Percentiles rank a stretch among this genome's conserved stretches.
Conservation (phyloP, 139 green algal genomes). For the Picochlorum sp. region DNA sequence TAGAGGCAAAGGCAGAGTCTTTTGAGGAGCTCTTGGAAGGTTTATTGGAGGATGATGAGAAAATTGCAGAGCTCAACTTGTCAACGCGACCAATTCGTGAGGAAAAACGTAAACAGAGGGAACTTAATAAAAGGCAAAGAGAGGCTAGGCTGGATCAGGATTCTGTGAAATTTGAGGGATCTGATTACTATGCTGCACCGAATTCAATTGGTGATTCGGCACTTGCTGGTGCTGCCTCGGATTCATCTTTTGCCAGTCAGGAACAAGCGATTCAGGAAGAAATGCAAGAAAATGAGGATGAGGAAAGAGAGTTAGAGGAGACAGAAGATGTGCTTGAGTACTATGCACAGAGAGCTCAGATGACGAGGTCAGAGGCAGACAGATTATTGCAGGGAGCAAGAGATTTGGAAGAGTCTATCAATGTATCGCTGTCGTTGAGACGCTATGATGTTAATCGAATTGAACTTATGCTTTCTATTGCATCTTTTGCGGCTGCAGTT, state of each 20-base stretch:
- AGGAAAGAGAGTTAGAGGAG: constrained; percentile 54
- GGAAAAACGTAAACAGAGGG: constrained; percentile 61
- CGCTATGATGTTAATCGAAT: constrained; percentile 79
- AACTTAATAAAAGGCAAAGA: constrained; percentile 72
- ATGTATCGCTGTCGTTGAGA: constrained; percentile 66
- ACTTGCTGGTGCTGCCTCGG: neutral
- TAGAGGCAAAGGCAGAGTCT: constrained; percentile 71
- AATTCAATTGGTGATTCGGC: neutral
- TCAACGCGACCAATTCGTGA: constrained; percentile 61
- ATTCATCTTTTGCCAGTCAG: constrained; percentile 4
- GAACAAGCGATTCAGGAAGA: constrained; percentile 64
- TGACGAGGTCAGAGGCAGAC: constrained; percentile 63
- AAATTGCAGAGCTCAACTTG: constrained; percentile 83
- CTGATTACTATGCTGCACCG: neutral
- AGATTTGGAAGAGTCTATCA: constrained; percentile 88
- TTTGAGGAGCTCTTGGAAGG: constrained; percentile 78
- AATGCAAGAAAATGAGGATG: constrained; percentile 43
- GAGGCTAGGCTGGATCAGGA: constrained; percentile 29
- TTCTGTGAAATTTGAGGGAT: neutral
- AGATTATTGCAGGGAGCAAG: constrained; percentile 65
- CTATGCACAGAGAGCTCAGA: constrained; percentile 78
- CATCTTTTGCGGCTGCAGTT: constrained; percentile 76
- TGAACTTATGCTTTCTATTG: constrained; percentile 84
- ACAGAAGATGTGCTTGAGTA: constrained; percentile 93
- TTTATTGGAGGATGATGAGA: constrained; percentile 91